A percentile compares a stretch with the other conserved stretches of the same genome.
These are phyloP conservation scores for Alopecurus myosuroides DNA, from an alignment of 176 grass and related monocot species.

Conservation along the genomic window DNA sequence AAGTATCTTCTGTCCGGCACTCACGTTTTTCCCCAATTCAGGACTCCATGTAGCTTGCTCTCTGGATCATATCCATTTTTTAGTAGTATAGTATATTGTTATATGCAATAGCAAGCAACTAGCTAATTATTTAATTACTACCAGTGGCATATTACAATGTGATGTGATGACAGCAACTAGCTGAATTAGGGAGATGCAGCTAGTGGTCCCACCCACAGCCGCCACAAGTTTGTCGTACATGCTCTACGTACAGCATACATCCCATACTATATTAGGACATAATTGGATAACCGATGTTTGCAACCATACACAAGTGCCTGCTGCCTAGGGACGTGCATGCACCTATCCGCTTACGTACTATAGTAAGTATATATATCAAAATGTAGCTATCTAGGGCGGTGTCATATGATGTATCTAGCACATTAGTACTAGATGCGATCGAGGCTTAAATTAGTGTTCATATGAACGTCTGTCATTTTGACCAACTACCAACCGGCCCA, in stretches of 20 bases:
- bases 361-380: not conserved
- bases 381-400: too few relatives aligned
- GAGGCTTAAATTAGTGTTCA: not conserved
- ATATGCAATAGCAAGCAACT: not conserved
- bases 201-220: conserved; percentile 11
- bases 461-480: not conserved
- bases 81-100: too few relatives aligned
- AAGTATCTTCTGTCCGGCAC: not conserved
- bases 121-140: not conserved
- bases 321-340: not conserved
- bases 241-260: not conserved
- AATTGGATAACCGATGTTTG: not conserved
- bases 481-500: too few relatives aligned
- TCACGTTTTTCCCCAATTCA: not conserved
- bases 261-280: not conserved
- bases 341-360: not conserved
- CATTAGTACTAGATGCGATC: not conserved
- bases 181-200: not conserved
- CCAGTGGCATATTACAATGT: not conserved
- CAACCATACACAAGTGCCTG: not conserved
- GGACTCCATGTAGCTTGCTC: not conserved
- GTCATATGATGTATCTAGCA: not conserved
- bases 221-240: conserved; percentile 35
- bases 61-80: too few relatives aligned
- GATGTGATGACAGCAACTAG: not conserved